Percentiles rank a stretch among this genome's conserved stretches.
Conservation (phyloP, 495 filamentous ascomycete genomes). For the Tuber brumale region DNA sequence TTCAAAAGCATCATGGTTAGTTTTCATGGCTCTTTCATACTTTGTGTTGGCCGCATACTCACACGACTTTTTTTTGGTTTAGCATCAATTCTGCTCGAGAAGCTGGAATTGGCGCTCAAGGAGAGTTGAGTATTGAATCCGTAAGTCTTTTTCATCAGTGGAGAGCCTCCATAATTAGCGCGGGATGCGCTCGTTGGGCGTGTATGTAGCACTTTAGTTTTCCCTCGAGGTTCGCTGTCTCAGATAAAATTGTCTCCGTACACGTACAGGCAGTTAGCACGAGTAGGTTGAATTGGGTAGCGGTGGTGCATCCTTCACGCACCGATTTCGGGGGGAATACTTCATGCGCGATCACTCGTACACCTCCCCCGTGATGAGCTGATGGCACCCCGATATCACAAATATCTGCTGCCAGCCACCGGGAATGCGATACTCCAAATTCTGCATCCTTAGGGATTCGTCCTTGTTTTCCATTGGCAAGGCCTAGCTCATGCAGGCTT, state of each 20-base stretch:
- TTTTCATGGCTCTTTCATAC: conserved; percentile 24
- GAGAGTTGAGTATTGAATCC: not conserved
- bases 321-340: not conserved
- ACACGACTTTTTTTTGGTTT: not conserved
- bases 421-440: not conserved
- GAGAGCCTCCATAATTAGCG: too few relatives aligned
- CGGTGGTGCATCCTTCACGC: not conserved
- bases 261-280: not conserved
- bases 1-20: conserved; percentile 85
- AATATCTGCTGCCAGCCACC: not conserved
- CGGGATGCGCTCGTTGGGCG: not conserved
- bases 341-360: not conserved
- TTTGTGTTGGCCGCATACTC: not conserved
- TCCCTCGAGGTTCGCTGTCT: not conserved
- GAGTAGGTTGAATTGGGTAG: not conserved
- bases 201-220: not conserved
- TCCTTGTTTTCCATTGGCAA: not conserved
- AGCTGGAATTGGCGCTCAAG: conserved; percentile 31
- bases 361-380: not conserved
- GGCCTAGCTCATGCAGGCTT: not conserved
- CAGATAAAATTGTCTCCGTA: not conserved
- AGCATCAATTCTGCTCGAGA: conserved; percentile 61
- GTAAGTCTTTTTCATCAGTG: not conserved
- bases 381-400: not conserved
- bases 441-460: not conserved